Evolutionary conservation across 2,329 filamentous ascomycete species (phyloP), one percentile per base, ranked within the genome.

Genomic region (Alternaria incomplexa): DNA sequence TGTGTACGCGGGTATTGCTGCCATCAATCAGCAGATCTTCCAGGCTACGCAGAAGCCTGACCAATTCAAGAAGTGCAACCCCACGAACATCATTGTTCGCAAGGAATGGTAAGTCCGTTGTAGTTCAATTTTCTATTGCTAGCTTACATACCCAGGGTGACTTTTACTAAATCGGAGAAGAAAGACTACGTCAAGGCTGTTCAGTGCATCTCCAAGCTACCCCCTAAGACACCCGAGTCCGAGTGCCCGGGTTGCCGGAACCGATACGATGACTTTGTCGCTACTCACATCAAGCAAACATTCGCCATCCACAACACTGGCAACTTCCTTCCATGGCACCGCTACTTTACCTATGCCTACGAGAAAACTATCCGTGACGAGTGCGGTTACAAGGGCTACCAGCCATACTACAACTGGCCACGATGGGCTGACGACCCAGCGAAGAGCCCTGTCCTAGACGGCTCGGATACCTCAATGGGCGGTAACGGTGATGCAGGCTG

Each of bases 371-470:
- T 75, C 6, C 69, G 71, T 13, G 68, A 76, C 15, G 74, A 76
- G 44, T 76, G 74, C 48, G 70, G 66, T 15, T 76, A 76, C 62
- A 74, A 69, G 36, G 74, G 74, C 23, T 64, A 71, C 12, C 74
- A 74, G 20, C 74, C 74, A 12, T 77, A 77, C 65, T 76, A 73
- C 62, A 75, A 75, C 61, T 76, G 71, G 71, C 65, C 74, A 3
- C 64, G 67, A 32, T 75, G 71, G 69, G 65, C 72, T 9, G 66
- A 71, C 15, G 65, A 75, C 45, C 75, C 74, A 3, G 52, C 53
- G 65, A 80, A 82, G 60, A 86, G 85, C 4, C 83, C 85, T 25
- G 71, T 87, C 45, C 87, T 89, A 63, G 85, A 87, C 65, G 86
- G 86, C 48, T 84, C 82, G 63, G 82, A 80, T 44, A 84, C 82